Evolutionary conservation across 352 stramenopile species (phyloP).

Genomic region (Phytopythium vexans): DNA sequence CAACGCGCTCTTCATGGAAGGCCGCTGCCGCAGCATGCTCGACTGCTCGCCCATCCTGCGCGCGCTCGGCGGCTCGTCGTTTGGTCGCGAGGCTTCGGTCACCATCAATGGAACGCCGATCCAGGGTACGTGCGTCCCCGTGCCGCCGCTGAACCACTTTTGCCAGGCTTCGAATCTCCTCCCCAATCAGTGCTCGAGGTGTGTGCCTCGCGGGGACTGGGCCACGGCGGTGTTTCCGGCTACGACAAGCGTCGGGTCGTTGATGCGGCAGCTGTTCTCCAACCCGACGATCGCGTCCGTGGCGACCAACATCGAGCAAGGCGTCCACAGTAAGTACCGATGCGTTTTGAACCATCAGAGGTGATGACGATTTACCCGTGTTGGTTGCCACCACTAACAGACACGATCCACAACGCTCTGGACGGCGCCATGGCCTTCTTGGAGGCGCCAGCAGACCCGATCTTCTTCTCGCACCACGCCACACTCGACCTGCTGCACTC

Average conservation of each 20-base stretch:
- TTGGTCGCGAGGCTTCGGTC: slow-evolving; percentile 29
- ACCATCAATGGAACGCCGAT: slow-evolving; percentile 71
- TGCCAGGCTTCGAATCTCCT: slow-evolving; percentile 59
- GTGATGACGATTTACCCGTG: no score
- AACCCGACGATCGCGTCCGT: slow-evolving; percentile 61
- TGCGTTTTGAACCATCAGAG: no score
- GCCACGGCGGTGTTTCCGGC: slow-evolving; percentile 40
- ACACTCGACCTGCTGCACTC: slow-evolving; percentile 82
- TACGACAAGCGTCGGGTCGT: slow-evolving; percentile 70
- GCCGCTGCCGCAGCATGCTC: slow-evolving; percentile 64
- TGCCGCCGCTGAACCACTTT: slow-evolving; percentile 61
- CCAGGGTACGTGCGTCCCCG: slow-evolving; percentile 47
- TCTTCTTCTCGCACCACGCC: slow-evolving; percentile 87
- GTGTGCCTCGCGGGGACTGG: slow-evolving; percentile 75
- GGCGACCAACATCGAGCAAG: slow-evolving; percentile 65
- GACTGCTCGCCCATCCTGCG: slow-evolving; percentile 68
- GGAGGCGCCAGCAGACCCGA: slow-evolving; percentile 75
- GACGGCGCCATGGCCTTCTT: slow-evolving; percentile 64
- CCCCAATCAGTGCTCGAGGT: slow-evolving; percentile 39
- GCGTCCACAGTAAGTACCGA: slow-evolving; percentile 65
- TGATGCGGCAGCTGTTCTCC: slow-evolving; percentile 70
- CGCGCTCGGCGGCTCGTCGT: slow-evolving; percentile 61
- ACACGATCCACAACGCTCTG: slow-evolving; percentile 79
- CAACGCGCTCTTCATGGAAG: slow-evolving; percentile 64
- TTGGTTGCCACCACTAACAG: slow-evolving; percentile 12